These are phyloP conservation scores for Cercospora sesami DNA, from an alignment of 2,329 filamentous ascomycete species.

Conservation along the genomic window DNA sequence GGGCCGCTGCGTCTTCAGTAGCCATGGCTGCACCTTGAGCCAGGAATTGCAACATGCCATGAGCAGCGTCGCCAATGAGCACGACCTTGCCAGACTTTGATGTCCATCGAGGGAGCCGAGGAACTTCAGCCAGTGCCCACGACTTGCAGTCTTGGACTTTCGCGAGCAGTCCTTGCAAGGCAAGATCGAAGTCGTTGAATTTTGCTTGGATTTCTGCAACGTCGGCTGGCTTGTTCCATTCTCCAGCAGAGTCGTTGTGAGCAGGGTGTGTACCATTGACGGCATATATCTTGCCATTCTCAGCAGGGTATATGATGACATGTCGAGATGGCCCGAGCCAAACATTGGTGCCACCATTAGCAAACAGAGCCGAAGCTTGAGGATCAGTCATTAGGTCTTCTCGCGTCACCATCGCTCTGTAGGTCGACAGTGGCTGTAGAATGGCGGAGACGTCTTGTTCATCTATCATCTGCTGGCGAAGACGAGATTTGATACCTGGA, in stretches of 20 bases:
- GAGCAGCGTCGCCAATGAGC: slow-evolving; percentile 10
- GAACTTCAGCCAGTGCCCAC: slow-evolving; percentile 12
- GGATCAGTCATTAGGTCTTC: slow-evolving; percentile 1
- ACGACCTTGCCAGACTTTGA: slow-evolving; percentile 9
- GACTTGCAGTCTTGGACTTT: slow-evolving; percentile 11
- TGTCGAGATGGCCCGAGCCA: slow-evolving; percentile 10
- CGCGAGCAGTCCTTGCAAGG: slow-evolving; percentile 1
- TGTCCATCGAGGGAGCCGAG: slow-evolving; percentile 2
- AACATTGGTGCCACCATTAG: slow-evolving; percentile 5
- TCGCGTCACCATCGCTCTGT: slow-evolving; percentile 8
- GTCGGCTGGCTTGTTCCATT: slow-evolving; percentile 12
- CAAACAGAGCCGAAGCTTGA: not conserved
- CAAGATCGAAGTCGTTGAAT: slow-evolving; percentile 13
- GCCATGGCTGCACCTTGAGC: slow-evolving; percentile 13
- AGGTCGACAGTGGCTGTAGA: slow-evolving; percentile 12
- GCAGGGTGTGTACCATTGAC: slow-evolving; percentile 11
- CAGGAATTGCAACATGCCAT: slow-evolving; percentile 13
- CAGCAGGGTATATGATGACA: slow-evolving; percentile 12
- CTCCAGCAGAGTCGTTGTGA: slow-evolving; percentile 10
- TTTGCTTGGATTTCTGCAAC: slow-evolving; percentile 5
- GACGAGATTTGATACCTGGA: slow-evolving; percentile 11
- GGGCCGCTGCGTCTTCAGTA: slow-evolving; percentile 12
- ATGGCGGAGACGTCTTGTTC: slow-evolving; percentile 8
- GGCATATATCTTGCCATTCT: slow-evolving; percentile 1
- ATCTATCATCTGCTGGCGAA: slow-evolving; percentile 6